Evolutionary conservation across 202 grass and related monocot genomes (phyloP), one percentile per base, ranked within the genome.

Genomic region (Eragrostis tef): DNA sequence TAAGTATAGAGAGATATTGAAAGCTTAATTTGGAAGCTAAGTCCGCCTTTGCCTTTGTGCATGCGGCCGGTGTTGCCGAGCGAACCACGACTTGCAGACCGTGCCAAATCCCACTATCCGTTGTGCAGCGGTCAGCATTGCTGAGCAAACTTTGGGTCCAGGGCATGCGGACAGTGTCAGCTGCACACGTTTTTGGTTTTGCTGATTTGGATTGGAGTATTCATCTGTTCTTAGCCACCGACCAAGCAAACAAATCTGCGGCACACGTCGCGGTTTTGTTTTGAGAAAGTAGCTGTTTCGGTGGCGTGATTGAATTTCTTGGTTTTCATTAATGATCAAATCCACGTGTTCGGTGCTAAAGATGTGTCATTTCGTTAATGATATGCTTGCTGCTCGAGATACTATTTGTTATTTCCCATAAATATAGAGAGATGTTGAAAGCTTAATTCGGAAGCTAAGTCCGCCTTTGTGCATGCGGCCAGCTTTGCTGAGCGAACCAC

Each of bases 201-300:
- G 60, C 1, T 73, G 44, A 17, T 85, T 64, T 70, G 47, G 5
- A 29, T 57, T 75, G 47, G 61, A 58, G 15, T 68, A 16, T 66
- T 43, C 59, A 45, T 17, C 11, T 54, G 17, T 65, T 52, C 29
- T 17, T 51, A 53, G n/a, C 9, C 62, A 14, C 19, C n/a, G 19
- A 20, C 27, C 17, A 62, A 29, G 27, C 51, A 24, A 20, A 58
- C 0, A 24, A 72, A 71, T 3, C 7, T 9, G 21, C 11, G 36
- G 41, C 16, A 3, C 21, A 24, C 41, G 44, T 48, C 16, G 6
- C 12, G 34, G 34, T 39, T 39, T 39, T 27, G 44, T 70, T 43
- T 54, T 48, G 17, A 47, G 58, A 46, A 63, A 17, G 14, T 12
- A 62, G 59, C 11, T 62, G 26, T 2, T 8, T 62, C 2, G 9